Evolutionary conservation across 208 protist species (phyloP), one percentile per base, ranked within the genome.

Genomic region (Crithidia sp.): DNA sequence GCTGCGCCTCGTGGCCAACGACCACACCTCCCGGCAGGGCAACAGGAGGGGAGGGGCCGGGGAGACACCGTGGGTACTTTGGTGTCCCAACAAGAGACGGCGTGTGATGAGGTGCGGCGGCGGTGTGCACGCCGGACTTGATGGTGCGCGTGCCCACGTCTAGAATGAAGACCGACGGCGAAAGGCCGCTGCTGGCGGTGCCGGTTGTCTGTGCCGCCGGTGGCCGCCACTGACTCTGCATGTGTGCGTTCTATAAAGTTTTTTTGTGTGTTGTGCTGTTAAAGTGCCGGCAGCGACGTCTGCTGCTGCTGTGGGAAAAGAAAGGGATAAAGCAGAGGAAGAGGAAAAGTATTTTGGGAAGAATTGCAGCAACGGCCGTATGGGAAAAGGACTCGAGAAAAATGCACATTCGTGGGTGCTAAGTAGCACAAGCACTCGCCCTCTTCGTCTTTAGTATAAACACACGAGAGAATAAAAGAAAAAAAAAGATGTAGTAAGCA

Each of bases 61-160:
- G 16, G 60, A 82, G 69, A 12, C 79, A 53, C 16, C 72, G 81
- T n/a, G 76, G 73, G 63, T 89, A 92, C 58, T 82, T 83, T 10
- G 63, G 77, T 10, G 56, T 67, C 7, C 87, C 87, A 2, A 68
- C 67, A 43, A 89, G 17, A 19, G 78, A 63, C 6, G 82, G 87
- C 39, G 86, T 71, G 12, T 61, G 39, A 9, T 71, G 57, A 1
- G 87, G 84, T 8, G 54, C 56, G 37, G 54, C 36, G 17, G 79
- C 58, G 37, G 69, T 82, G 59, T 79, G 74, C 41, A 69, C 55
- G 7, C 84, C 87, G 17, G 71, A 47, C 73, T 90, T 89, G 49
- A 84, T 63, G 63, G 54, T 80, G 50, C 82, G 70, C 0, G 82
- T 88, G 53, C 84, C 87, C 16, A 85, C n/a, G 64, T 92, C 84